These are phyloP conservation scores for Solanum clarkiae DNA, from an alignment of 257 asterid genomes.

Conservation along the genomic window DNA sequence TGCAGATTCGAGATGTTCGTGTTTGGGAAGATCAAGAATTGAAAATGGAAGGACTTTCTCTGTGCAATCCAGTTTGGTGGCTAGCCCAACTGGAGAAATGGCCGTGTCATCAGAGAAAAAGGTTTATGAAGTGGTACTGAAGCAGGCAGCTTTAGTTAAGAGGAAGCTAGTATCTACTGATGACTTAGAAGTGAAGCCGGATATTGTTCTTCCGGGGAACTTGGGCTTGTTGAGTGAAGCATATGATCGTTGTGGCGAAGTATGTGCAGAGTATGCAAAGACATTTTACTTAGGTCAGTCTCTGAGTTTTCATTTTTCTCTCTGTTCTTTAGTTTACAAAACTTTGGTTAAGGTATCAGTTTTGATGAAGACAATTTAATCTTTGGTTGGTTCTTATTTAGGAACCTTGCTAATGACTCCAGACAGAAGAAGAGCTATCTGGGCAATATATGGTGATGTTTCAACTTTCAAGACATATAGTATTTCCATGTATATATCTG, in stretches of 20 bases:
- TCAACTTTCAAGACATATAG: not conserved
- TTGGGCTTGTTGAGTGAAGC: slow-evolving; percentile 69
- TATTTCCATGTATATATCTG: not conserved
- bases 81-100: slow-evolving; percentile 65
- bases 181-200: slow-evolving; percentile 57
- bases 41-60: slow-evolving; percentile 25
- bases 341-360: not conserved
- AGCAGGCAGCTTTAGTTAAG: slow-evolving; percentile 86
- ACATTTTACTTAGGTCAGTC: slow-evolving; percentile 89
- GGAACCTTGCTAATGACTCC: slow-evolving; percentile 96
- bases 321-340: slow-evolving; percentile 5
- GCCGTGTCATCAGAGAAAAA: slow-evolving; percentile 70
- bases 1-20: slow-evolving; percentile 26
- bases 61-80: slow-evolving; percentile 40
- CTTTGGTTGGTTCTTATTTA: slow-evolving; percentile 19
- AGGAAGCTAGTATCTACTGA: slow-evolving; percentile 32
- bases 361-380: not conserved
- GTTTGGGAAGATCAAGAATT: slow-evolving; percentile 21
- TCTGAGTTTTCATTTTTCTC: not conserved
- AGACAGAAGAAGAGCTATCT: slow-evolving; percentile 84
- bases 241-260: slow-evolving; percentile 88
- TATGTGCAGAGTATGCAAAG: slow-evolving; percentile 98
- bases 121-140: slow-evolving; percentile 87
- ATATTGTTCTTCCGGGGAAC: slow-evolving; percentile 51
- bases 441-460: slow-evolving; percentile 92